Evolutionary conservation across 148 eudicot genomes (phyloP).

Genomic region (Camellia lanceoleosa): DNA sequence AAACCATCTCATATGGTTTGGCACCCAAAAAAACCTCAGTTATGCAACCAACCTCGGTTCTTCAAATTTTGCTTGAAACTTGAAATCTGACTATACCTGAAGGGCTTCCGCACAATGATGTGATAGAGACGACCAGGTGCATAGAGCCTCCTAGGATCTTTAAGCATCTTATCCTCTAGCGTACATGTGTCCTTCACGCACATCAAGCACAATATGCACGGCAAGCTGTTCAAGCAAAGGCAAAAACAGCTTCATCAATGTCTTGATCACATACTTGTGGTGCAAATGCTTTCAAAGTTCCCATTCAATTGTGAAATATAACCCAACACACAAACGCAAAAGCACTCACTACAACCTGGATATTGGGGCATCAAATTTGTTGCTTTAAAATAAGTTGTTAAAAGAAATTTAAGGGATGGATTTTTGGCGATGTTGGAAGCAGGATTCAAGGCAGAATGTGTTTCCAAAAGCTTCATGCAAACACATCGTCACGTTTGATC

Average conservation of each 20-base stretch:
- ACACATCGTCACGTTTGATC: too few relatives aligned
- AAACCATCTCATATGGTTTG: not conserved
- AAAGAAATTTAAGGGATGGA: too few relatives aligned
- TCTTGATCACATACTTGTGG: not conserved
- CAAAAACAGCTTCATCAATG: not conserved
- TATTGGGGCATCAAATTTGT: too few relatives aligned
- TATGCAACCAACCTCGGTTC: not conserved
- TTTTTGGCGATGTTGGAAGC: too few relatives aligned
- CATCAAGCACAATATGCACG: slow-evolving; percentile 82
- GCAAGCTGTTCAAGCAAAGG: slow-evolving; percentile 53
- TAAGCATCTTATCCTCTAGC: slow-evolving; percentile 69
- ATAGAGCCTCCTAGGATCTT: slow-evolving; percentile 84
- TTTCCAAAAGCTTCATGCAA: too few relatives aligned
- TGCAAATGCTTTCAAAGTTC: not conserved
- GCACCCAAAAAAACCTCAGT: not conserved
- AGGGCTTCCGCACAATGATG: slow-evolving; percentile 79
- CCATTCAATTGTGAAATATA: too few relatives aligned
- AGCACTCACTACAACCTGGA: too few relatives aligned
- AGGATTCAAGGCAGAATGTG: too few relatives aligned
- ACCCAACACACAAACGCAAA: too few relatives aligned
- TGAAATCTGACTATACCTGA: slow-evolving; percentile 43
- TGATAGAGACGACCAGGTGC: slow-evolving; percentile 96
- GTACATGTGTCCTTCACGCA: slow-evolving; percentile 91
- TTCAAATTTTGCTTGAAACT: not conserved
- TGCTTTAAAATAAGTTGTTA: too few relatives aligned